Base-by-base conservation (phyloP, 163 green algal species). In the Volvox carteri region DNA sequence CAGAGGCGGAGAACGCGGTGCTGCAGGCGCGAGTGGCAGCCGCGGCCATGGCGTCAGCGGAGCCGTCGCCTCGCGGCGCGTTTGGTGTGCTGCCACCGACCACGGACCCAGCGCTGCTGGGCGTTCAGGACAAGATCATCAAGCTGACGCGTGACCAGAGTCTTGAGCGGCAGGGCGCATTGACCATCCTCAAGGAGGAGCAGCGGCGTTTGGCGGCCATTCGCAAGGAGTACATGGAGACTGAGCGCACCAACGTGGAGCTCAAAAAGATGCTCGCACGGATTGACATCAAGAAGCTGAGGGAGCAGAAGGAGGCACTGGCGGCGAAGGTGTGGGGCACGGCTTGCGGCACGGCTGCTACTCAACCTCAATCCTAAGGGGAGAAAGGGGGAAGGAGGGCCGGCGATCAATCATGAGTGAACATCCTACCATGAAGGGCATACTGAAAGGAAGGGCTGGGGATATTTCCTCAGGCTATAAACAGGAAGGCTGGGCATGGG, bases 51-150 rank as follows among this genome's bases (percentile, higher is more conserved):
- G 48, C 75, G 48, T 84, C 75, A 30, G 50, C 12, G 16, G 75
- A 65, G 75, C 75, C 75, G 30, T 84, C 75, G 33, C 75, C 75
- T 28, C 75, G 75, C 25, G 48, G 70, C 39, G 2, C 41, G 39
- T 28, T 58, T 18, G 18, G n/a, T 2, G 19, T n/a, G 50, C 48
- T n/a, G 48, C 30, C n/a, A 0, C 28, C 54, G 7, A 19, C 37
- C 33, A 37, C 67, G 6, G 84, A 89, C 70, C 84, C 84, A 25
- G 84, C 84, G 25, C 70, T 89, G 84, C 68, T 89, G 42, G 84
- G 84, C 39, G 84, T 89, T 35, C 84, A 89, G 84, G 84, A 89
- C 35, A 89, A 89, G 52, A 89, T 89, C 23, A 84, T 89, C 28
- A 81, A 75, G 52, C 84, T 89, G 7, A 89, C 84, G 1, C 68